A percentile compares a stretch with the other conserved stretches of the same genome.
phyloP scores from a whole-genome alignment of 2,329 filamentous ascomycete genomes.

The Malbranchea zuffiana region DNA sequence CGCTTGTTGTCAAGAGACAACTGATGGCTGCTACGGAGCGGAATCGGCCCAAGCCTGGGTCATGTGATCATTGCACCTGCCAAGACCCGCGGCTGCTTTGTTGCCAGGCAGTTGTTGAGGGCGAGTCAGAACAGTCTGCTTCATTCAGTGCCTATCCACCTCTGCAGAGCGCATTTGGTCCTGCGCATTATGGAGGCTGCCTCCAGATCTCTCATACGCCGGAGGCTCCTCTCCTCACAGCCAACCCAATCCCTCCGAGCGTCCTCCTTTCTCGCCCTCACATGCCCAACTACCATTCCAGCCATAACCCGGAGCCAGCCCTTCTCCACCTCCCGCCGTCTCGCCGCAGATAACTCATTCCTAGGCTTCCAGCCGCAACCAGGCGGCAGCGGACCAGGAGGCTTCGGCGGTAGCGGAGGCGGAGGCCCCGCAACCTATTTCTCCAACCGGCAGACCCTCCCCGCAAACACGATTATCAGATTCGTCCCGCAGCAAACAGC shows the following conservation, averaged over 20 bases:
- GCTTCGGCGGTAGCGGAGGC: slow-evolving; percentile 21
- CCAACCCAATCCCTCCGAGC: slow-evolving; percentile 8
- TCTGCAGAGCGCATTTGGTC: too few relatives aligned
- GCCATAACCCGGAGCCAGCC: background rate
- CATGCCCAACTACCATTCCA: background rate
- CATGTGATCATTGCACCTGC: too few relatives aligned
- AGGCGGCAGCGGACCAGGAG: too few relatives aligned
- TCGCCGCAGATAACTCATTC: slow-evolving; percentile 17
- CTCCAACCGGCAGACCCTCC: slow-evolving; percentile 52
- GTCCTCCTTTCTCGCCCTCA: background rate
- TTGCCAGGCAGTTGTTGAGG: too few relatives aligned
- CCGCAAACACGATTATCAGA: slow-evolving; percentile 86
- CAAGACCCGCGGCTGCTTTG: too few relatives aligned
- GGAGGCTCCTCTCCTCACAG: slow-evolving; percentile 24
- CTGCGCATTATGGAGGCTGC: slow-evolving; percentile 27
- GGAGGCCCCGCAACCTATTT: slow-evolving; percentile 61
- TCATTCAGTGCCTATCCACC: too few relatives aligned
- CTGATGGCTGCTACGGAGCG: too few relatives aligned
- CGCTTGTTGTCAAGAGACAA: too few relatives aligned
- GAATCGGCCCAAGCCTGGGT: too few relatives aligned
- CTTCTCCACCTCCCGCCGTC: slow-evolving; percentile 13
- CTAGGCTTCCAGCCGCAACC: slow-evolving; percentile 15
- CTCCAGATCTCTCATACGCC: slow-evolving; percentile 23
- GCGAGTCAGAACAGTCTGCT: too few relatives aligned
- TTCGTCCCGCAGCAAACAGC: slow-evolving; percentile 99